phyloP scores from a whole-genome alignment of 192 early-diverging fungal species.

The Rhizophagus sp. region DNA sequence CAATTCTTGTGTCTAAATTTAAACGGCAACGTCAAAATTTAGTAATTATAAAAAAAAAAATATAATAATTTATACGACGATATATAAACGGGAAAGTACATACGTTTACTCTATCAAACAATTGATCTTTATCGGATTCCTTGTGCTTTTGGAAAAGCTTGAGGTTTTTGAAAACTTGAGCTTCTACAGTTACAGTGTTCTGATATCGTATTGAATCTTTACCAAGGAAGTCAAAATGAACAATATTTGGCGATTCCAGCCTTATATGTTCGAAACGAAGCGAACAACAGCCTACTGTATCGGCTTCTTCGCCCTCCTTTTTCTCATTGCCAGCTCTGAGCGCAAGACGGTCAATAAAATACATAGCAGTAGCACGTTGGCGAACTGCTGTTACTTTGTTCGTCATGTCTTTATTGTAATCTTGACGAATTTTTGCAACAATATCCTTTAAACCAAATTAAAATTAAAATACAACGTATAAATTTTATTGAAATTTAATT shows the following conservation, averaged over 20 bases:
- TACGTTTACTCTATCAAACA: conserved; percentile 93
- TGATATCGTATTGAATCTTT: conserved; percentile 97
- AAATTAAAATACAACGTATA: not conserved
- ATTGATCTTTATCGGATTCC: conserved; percentile 71
- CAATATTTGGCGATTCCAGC: conserved; percentile 78
- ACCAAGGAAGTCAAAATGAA: conserved; percentile 95
- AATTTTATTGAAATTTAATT: no score
- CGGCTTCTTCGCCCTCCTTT: conserved; percentile 89
- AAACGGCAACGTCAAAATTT: not conserved
- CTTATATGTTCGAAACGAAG: conserved; percentile 90
- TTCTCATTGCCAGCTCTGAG: conserved; percentile 98
- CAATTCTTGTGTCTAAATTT: conserved; percentile 64
- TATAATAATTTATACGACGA: not conserved
- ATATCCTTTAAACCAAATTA: conserved; percentile 48
- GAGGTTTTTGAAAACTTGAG: conserved; percentile 93
- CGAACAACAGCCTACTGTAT: conserved; percentile 99
- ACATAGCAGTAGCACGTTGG: conserved; percentile 92
- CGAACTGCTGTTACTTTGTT: conserved; percentile 78
- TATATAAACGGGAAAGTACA: conserved; percentile 26
- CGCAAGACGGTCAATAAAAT: conserved; percentile 92
- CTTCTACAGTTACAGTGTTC: conserved; percentile 81
- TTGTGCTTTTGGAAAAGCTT: conserved; percentile 82
- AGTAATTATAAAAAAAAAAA: not conserved
- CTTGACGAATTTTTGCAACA: conserved; percentile 72
- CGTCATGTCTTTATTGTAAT: conserved; percentile 80